Evolutionary conservation across 148 eudicot genomes (phyloP).

Genomic region (Rhododendron molle): DNA sequence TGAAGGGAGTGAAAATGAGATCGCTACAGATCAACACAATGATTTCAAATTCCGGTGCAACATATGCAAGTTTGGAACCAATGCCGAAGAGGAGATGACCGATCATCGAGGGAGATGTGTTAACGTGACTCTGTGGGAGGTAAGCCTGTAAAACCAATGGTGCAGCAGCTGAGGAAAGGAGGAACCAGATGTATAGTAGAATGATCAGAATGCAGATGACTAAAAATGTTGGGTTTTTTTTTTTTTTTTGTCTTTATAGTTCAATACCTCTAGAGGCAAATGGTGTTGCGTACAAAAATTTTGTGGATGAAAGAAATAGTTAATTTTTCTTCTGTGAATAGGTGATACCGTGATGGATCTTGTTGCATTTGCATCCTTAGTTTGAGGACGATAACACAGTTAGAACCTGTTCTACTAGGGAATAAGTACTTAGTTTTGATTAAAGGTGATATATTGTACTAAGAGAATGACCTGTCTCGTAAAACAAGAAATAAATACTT

Average conservation of each 20-base stretch:
- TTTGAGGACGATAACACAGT: background rate
- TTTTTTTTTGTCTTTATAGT: background rate
- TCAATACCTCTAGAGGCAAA: background rate
- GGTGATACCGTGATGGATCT: background rate
- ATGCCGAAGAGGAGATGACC: background rate
- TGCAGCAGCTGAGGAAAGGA: background rate
- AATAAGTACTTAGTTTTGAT: no score
- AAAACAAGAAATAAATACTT: no score
- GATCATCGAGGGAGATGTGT: background rate
- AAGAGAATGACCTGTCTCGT: no score
- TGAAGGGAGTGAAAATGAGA: background rate
- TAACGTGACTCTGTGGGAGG: background rate
- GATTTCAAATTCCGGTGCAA: background rate
- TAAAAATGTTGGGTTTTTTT: background rate
- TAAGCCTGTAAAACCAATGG: background rate
- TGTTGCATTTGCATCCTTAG: background rate
- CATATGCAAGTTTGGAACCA: background rate
- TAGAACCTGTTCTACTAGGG: no score
- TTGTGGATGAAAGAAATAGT: background rate
- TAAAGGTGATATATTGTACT: no score
- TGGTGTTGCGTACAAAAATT: background rate
- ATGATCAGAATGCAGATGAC: background rate
- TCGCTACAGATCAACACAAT: background rate
- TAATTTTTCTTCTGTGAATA: background rate
- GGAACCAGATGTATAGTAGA: background rate